Conservation (phyloP, 2,329 filamentous ascomycete species). For the Phyllosticta citribraziliensis region DNA sequence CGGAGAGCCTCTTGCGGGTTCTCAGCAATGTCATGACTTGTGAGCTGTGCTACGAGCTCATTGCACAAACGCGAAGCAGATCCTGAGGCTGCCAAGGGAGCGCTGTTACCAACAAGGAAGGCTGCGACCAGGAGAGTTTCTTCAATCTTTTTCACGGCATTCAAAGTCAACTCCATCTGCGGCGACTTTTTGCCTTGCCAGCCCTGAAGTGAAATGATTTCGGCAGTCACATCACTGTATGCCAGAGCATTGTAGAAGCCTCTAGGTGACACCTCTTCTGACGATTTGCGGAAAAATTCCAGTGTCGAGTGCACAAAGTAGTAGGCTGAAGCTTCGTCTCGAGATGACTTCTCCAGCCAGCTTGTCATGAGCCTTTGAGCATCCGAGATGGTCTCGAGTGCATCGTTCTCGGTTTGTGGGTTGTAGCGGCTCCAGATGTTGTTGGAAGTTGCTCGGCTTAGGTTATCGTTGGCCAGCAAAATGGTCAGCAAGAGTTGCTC, state of each 20-base stretch:
- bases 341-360: slow-evolving; percentile 26
- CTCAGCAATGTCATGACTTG: slow-evolving; percentile 39
- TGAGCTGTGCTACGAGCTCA: slow-evolving; percentile 51
- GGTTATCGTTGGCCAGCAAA: slow-evolving; percentile 50
- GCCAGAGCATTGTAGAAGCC: slow-evolving; percentile 36
- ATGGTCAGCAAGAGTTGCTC: slow-evolving; percentile 44
- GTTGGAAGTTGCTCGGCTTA: slow-evolving; percentile 47
- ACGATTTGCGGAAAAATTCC: slow-evolving; percentile 13
- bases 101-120: slow-evolving; percentile 39
- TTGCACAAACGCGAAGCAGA: slow-evolving; percentile 46
- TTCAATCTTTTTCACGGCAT: slow-evolving; percentile 18
- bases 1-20: slow-evolving; percentile 34
- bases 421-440: slow-evolving; percentile 41
- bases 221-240: slow-evolving; percentile 26
- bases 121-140: slow-evolving; percentile 38
- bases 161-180: slow-evolving; percentile 27
- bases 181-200: slow-evolving; percentile 26
- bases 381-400: slow-evolving; percentile 43
- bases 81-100: slow-evolving; percentile 38
- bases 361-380: slow-evolving; percentile 38
- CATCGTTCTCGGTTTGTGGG: slow-evolving; percentile 42
- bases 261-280: slow-evolving; percentile 16
- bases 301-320: slow-evolving; percentile 19
- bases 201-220: slow-evolving; percentile 33
- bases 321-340: neutral